These are phyloP conservation scores for Lentithecium fluviatile DNA, from an alignment of 495 filamentous ascomycete species.

Conservation along the genomic window DNA sequence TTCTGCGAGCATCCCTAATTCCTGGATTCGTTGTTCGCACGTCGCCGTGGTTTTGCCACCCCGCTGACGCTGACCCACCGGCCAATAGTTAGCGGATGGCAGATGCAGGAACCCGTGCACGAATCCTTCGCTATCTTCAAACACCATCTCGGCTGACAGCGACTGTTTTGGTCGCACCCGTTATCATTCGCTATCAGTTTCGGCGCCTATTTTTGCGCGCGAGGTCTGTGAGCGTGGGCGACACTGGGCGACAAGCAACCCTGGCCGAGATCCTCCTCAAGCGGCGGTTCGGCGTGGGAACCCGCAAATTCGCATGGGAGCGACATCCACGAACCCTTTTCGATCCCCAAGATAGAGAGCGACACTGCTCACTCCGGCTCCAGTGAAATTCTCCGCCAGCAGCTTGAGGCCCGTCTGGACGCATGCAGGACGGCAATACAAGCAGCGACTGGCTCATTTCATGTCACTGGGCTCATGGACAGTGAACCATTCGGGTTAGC, in stretches of 20 bases:
- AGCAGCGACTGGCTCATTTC: not conserved
- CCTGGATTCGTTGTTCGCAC: too few relatives aligned
- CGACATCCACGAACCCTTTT: too few relatives aligned
- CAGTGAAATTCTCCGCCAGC: not conserved
- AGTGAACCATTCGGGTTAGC: not conserved
- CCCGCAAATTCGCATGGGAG: too few relatives aligned
- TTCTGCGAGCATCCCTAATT: too few relatives aligned
- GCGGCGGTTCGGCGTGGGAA: too few relatives aligned
- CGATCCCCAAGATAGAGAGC: too few relatives aligned
- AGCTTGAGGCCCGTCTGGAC: not conserved
- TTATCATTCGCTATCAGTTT: not conserved
- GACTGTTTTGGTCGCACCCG: not conserved
- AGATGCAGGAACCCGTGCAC: conserved; percentile 28
- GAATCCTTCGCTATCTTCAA: not conserved
- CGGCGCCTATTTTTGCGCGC: conserved; percentile 2
- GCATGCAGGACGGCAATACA: not conserved
- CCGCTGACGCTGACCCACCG: not conserved
- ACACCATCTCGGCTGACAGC: not conserved
- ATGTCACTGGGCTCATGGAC: not conserved
- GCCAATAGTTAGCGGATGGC: conserved; percentile 8
- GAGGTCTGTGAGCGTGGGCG: not conserved
- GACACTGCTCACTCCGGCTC: too few relatives aligned
- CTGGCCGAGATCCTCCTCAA: not conserved
- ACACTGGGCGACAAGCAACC: not conserved
- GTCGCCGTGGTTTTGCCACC: not conserved